A percentile compares a stretch with the other conserved stretches of the same genome.
Evolutionary conservation across 495 filamentous ascomycete species (phyloP).

Genomic region (Annulohypoxylon bovei): DNA sequence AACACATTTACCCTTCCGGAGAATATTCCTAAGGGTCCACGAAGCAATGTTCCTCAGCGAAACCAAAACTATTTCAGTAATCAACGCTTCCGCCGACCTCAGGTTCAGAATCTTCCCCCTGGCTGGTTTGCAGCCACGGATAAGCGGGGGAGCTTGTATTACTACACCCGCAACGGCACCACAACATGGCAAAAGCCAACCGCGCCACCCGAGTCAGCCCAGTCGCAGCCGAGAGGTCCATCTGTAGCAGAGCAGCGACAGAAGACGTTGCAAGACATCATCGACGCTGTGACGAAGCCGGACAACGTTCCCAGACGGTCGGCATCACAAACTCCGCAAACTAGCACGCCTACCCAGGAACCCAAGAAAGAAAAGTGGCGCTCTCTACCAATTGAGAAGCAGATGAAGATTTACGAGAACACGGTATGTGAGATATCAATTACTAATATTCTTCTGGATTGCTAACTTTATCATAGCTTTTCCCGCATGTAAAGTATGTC

Average conservation of each 20-base stretch:
- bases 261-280: constrained; percentile 79
- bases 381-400: constrained; percentile 79
- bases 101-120: constrained; percentile 68
- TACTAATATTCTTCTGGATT: background rate
- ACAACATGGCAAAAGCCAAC: constrained; percentile 85
- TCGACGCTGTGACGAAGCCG: constrained; percentile 78
- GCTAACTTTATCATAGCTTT: constrained; percentile 65
- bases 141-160: constrained; percentile 76
- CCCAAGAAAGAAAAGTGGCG: constrained; percentile 86
- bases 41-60: constrained; percentile 71
- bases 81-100: constrained; percentile 65
- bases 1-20: constrained; percentile 52
- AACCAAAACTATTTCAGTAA: constrained; percentile 67
- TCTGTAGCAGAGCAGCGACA: constrained; percentile 66
- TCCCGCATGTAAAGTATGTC: constrained; percentile 83
- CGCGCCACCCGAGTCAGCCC: constrained; percentile 66
- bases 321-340: constrained; percentile 70
- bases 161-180: constrained; percentile 76
- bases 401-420: constrained; percentile 92
- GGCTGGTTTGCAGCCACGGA: constrained; percentile 83
- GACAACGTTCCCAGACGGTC: constrained; percentile 60
- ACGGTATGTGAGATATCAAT: constrained; percentile 67
- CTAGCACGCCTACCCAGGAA: constrained; percentile 66
- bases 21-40: constrained; percentile 71
- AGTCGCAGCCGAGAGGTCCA: constrained; percentile 69